Conservation (phyloP, 805 yeast genomes). For the Candida xyloterini region DNA sequence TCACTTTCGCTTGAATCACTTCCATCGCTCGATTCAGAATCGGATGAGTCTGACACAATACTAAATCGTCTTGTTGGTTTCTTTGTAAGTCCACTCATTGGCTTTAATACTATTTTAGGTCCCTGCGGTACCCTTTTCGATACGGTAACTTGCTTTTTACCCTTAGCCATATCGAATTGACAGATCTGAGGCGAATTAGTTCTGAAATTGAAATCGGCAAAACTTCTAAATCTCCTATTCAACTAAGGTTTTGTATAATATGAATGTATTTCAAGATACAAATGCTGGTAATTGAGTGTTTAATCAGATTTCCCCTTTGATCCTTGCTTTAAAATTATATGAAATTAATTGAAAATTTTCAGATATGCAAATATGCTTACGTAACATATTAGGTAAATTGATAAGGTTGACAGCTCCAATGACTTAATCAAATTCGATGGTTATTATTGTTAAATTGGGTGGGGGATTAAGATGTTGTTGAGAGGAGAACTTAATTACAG, state of each 20-base stretch:
- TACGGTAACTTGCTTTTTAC: slow-evolving; percentile 28
- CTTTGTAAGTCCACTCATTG: slow-evolving; percentile 1
- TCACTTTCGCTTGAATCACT: slow-evolving; percentile 30
- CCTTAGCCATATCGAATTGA: slow-evolving; percentile 27
- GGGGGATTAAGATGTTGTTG: too few relatives aligned
- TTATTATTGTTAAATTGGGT: too few relatives aligned
- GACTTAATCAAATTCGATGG: too few relatives aligned
- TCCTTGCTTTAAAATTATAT: slow-evolving; percentile 10
- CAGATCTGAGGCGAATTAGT: not conserved
- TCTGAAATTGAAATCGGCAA: not conserved
- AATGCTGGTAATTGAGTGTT: slow-evolving; percentile 2
- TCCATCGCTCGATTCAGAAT: slow-evolving; percentile 28
- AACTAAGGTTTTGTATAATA: not conserved
- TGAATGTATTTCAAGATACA: not conserved
- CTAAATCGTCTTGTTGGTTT: slow-evolving; percentile 25
- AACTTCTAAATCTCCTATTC: not conserved
- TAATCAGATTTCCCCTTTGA: slow-evolving; percentile 5
- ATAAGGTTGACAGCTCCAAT: not conserved
- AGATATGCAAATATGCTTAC: slow-evolving; percentile 11
- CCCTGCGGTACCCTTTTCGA: slow-evolving; percentile 31
- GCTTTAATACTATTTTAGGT: slow-evolving; percentile 19
- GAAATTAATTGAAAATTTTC: slow-evolving; percentile 17
- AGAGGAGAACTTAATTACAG: too few relatives aligned
- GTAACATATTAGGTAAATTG: not conserved
- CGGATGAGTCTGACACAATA: slow-evolving; percentile 23